These are phyloP conservation scores for Chaetomidium leptoderma DNA, from an alignment of 495 filamentous ascomycete species.

Conservation along the genomic window DNA sequence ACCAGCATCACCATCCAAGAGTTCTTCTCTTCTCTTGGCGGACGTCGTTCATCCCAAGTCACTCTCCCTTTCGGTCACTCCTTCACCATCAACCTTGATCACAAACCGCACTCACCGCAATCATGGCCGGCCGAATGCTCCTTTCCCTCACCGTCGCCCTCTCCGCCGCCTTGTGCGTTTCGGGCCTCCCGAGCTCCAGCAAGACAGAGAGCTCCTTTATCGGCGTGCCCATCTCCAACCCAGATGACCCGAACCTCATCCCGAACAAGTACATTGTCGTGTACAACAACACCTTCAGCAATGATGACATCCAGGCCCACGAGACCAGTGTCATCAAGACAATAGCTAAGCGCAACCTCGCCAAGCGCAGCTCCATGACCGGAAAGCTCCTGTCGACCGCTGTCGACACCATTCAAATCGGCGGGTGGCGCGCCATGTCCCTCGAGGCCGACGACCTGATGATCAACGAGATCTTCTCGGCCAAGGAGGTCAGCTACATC, in stretches of 20 bases:
- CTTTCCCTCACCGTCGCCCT: constrained; percentile 32
- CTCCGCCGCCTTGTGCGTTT: constrained; percentile 28
- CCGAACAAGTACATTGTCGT: constrained; percentile 50
- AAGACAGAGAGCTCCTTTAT: constrained; percentile 29
- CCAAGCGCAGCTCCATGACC: constrained; percentile 35
- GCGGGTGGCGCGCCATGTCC: constrained; percentile 44
- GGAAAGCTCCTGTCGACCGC: constrained; percentile 40
- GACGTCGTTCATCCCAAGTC: background rate
- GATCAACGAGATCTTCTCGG: constrained; percentile 42
- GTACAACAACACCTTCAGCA: constrained; percentile 44
- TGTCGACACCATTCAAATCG: constrained; percentile 42
- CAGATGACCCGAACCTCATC: constrained; percentile 34
- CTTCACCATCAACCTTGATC: constrained; percentile 5
- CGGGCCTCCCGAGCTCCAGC: constrained; percentile 27
- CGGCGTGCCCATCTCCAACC: constrained; percentile 45
- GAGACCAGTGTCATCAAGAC: constrained; percentile 38
- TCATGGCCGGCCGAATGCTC: constrained; percentile 31
- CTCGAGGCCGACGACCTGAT: constrained; percentile 47
- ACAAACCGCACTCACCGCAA: constrained; percentile 8
- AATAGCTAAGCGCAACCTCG: constrained; percentile 47
- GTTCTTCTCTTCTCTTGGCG: constrained; percentile 9
- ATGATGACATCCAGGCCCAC: constrained; percentile 40
- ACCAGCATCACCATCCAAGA: background rate
- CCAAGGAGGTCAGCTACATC: constrained; percentile 46
- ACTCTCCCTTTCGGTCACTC: background rate